Conservation (phyloP, 108 stramenopile genomes). For the Fistulifera pelliculosa region DNA sequence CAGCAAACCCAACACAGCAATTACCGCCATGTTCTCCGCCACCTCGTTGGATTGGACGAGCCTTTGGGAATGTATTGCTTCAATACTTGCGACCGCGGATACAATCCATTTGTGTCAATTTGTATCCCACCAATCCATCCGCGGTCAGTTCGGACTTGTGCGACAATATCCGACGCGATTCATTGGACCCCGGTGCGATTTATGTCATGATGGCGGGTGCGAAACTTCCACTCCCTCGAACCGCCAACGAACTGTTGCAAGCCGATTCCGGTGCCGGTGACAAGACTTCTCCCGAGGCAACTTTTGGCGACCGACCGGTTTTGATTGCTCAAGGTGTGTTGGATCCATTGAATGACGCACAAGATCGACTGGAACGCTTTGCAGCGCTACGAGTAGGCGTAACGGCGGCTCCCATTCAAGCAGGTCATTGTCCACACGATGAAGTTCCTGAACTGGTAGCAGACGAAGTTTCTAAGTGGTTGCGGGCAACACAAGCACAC, state of each 20-base stretch:
- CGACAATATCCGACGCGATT: slow-evolving; percentile 31
- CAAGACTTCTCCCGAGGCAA: neutral
- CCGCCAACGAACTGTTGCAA: slow-evolving; percentile 35
- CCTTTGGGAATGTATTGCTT: slow-evolving; percentile 30
- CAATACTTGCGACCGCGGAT: slow-evolving; percentile 39
- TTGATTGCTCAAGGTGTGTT: slow-evolving; percentile 38
- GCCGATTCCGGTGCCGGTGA: slow-evolving; percentile 8
- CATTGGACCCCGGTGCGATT: slow-evolving; percentile 48
- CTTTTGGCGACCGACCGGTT: slow-evolving; percentile 25
- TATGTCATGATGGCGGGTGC: slow-evolving; percentile 49
- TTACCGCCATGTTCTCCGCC: slow-evolving; percentile 31
- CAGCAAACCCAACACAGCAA: slow-evolving; percentile 14
- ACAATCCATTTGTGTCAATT: slow-evolving; percentile 36
- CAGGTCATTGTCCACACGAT: slow-evolving; percentile 49
- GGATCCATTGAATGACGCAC: slow-evolving; percentile 48
- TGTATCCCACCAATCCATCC: slow-evolving; percentile 43
- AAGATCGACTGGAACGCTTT: slow-evolving; percentile 21
- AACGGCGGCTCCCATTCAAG: slow-evolving; percentile 23
- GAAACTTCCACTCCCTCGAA: slow-evolving; percentile 35
- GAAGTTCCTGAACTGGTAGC: slow-evolving; percentile 27
- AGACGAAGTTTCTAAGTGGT: slow-evolving; percentile 16
- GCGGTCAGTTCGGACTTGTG: slow-evolving; percentile 31
- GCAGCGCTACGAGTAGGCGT: slow-evolving; percentile 23
- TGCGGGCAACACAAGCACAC: slow-evolving; percentile 8
- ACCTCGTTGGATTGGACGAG: slow-evolving; percentile 21